These are phyloP conservation scores for Alloteropsis semialata DNA, from an alignment of 176 grass and related monocot species.

Conservation along the genomic window DNA sequence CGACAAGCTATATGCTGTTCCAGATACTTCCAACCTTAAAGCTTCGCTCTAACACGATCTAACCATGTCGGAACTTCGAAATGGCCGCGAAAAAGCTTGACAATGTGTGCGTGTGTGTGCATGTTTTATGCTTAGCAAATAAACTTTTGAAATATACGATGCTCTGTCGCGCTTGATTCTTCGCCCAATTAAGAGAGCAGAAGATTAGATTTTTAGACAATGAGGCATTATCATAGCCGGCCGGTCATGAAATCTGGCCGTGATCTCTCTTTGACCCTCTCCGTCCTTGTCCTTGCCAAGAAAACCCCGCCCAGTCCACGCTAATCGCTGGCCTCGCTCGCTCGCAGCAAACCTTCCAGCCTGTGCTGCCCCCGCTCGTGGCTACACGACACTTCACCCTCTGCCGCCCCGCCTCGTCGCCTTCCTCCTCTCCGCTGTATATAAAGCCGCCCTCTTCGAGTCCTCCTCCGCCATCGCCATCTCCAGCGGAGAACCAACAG, in stretches of 20 bases:
- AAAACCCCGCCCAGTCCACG: slow-evolving; percentile 15
- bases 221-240: not conserved
- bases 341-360: slow-evolving; percentile 35
- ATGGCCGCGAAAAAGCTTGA: not conserved
- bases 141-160: not conserved
- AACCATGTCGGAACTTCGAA: not conserved
- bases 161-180: not conserved
- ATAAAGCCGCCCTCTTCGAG: slow-evolving; percentile 1
- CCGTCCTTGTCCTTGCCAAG: not conserved
- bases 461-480: slow-evolving; percentile 1
- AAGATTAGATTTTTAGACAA: not conserved
- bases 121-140: not conserved
- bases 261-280: not conserved
- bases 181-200: not conserved
- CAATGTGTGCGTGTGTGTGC: not conserved
- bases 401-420: slow-evolving; percentile 8
- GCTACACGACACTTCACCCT: slow-evolving; percentile 44
- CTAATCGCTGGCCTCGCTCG: not conserved
- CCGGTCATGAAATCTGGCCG: not conserved
- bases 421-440: slow-evolving; percentile 10
- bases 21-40: not conserved
- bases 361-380: slow-evolving; percentile 38
- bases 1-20: not conserved
- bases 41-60: not conserved
- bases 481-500: slow-evolving; percentile 19